Percentiles rank a stretch among this genome's conserved stretches.
Conservation (phyloP, 345 rosid species). For the Salix purpurea region DNA sequence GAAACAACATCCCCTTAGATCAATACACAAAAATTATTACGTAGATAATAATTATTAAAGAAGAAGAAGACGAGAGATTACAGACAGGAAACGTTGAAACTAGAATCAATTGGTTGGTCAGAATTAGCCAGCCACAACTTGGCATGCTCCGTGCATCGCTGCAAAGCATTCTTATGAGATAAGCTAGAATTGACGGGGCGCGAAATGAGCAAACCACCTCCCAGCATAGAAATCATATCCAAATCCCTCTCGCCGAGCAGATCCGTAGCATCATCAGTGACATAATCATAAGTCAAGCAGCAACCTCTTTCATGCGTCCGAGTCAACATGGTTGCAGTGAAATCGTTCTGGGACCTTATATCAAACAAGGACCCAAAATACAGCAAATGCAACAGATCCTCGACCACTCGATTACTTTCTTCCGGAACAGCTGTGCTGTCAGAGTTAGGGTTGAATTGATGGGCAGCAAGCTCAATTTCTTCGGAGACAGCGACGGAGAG, state of each 20-base stretch:
- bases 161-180: conserved; percentile 78
- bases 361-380: conserved; percentile 82
- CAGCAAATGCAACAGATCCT: conserved; percentile 70
- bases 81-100: conserved; percentile 58
- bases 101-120: conserved; percentile 51
- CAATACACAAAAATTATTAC: background rate
- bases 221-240: conserved; percentile 61
- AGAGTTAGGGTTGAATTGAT: conserved; percentile 10
- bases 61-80: background rate
- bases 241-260: conserved; percentile 75
- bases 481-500: conserved; percentile 63
- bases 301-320: conserved; percentile 85
- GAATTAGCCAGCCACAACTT: conserved; percentile 71
- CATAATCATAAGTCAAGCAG: conserved; percentile 85
- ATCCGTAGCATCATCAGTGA: conserved; percentile 91
- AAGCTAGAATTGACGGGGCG: conserved; percentile 73
- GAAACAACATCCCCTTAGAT: background rate
- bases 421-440: background rate
- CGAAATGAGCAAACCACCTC: conserved; percentile 59
- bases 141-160: conserved; percentile 67
- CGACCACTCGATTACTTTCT: conserved; percentile 26
- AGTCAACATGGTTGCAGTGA: conserved; percentile 68
- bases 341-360: conserved; percentile 75
- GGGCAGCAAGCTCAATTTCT: conserved; percentile 51
- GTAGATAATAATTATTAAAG: background rate